Percentiles rank a stretch among this genome's conserved stretches.
Conservation (phyloP, 2,329 filamentous ascomycete species). For the Ambrosiella xylebori region DNA sequence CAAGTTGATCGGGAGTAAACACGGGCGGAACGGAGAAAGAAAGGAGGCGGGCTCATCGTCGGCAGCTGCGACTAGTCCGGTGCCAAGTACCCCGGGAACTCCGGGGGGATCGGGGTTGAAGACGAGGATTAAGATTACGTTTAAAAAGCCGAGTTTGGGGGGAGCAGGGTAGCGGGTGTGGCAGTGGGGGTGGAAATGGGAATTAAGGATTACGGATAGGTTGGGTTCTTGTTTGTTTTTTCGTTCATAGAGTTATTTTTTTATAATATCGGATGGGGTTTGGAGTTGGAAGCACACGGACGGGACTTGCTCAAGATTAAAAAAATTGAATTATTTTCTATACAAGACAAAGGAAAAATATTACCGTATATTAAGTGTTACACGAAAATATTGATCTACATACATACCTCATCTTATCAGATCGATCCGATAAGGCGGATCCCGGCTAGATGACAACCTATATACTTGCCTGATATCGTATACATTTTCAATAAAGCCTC, state of each 20-base stretch:
- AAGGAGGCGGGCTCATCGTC: not conserved
- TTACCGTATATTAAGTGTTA: too few species aligned
- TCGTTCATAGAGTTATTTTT: not conserved
- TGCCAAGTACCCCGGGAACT: not conserved
- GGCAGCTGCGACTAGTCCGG: not conserved
- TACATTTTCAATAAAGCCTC: too few species aligned
- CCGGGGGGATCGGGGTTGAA: constrained; percentile 1
- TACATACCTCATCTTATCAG: too few species aligned
- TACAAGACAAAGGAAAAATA: too few species aligned
- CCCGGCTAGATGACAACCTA: too few species aligned
- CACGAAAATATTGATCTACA: too few species aligned
- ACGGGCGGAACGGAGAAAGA: not conserved
- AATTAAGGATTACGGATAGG: not conserved
- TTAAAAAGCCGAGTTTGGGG: constrained; percentile 9
- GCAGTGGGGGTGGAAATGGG: not conserved
- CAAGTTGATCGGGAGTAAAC: not conserved
- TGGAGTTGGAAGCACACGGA: not conserved
- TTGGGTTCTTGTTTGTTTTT: not conserved
- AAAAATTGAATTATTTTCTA: too few species aligned
- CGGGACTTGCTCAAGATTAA: not conserved
- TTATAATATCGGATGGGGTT: not conserved
- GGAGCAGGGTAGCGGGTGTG: not conserved
- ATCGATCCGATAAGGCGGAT: too few species aligned
- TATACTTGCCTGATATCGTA: too few species aligned
- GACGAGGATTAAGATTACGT: constrained; percentile 12